A percentile compares a stretch with the other conserved stretches of the same genome.
phyloP scores from a whole-genome alignment of 108 stramenopile genomes.

The Nitzschia inconspicua region DNA sequence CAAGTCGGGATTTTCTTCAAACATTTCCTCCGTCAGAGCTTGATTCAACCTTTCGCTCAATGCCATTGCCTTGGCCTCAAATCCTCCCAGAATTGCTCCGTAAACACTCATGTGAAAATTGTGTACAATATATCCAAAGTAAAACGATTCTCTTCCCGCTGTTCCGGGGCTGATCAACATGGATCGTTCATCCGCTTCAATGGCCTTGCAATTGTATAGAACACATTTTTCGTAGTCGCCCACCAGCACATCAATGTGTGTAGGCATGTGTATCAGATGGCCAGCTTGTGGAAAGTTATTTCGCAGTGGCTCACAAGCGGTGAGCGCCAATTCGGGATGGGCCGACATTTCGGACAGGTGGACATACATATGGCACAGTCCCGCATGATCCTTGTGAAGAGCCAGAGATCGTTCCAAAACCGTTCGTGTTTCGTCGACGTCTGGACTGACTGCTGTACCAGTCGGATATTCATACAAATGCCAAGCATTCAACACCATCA shows the following conservation, averaged over 20 bases:
- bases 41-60: constrained; percentile 48
- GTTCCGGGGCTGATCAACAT: constrained; percentile 64
- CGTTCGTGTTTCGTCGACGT: constrained; percentile 50
- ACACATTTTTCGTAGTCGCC: constrained; percentile 85
- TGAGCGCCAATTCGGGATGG: constrained; percentile 60
- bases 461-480: constrained; percentile 82
- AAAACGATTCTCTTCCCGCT: constrained; percentile 71
- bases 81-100: constrained; percentile 77
- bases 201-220: constrained; percentile 61
- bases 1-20: constrained; percentile 65
- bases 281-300: constrained; percentile 74
- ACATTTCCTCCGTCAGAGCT: constrained; percentile 60
- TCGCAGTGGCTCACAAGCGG: constrained; percentile 56
- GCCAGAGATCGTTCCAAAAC: constrained; percentile 60
- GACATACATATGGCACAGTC: constrained; percentile 83
- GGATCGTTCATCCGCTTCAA: constrained; percentile 62
- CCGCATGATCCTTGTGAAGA: constrained; percentile 68
- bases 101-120: constrained; percentile 84
- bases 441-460: constrained; percentile 59
- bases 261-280: constrained; percentile 81
- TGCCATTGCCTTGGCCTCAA: constrained; percentile 72
- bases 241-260: constrained; percentile 86
- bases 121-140: constrained; percentile 87
- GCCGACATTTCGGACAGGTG: constrained; percentile 85
- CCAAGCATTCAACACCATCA: constrained; percentile 88